Evolutionary conservation across 2,329 filamentous ascomycete species (phyloP).

Genomic region (Graphilbum fragrans): DNA sequence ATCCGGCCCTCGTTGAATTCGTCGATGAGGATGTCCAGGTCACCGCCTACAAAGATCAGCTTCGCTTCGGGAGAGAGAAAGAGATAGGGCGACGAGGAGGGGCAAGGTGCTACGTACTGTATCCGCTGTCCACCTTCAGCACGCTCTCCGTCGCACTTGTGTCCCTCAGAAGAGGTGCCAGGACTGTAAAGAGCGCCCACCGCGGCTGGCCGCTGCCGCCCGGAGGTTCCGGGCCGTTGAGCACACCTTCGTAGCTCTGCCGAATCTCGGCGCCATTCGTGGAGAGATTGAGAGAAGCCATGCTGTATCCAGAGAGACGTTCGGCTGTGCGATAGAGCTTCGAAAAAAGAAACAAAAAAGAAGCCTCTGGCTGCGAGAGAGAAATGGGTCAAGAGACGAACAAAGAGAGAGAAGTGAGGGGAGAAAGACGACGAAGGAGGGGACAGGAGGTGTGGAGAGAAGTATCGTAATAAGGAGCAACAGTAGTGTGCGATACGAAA

Average conservation of each 20-base stretch:
- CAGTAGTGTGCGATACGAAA: not conserved
- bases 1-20: constrained; percentile 95
- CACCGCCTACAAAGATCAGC: constrained; percentile 53
- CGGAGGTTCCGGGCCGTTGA: constrained; percentile 37
- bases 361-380: too few relatives aligned
- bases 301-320: constrained; percentile 21
- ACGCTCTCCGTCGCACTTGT: constrained; percentile 80
- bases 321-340: not conserved
- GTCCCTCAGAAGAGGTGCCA: constrained; percentile 81
- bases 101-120: constrained; percentile 44
- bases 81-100: not conserved
- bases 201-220: constrained; percentile 54
- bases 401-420: constrained; percentile 2
- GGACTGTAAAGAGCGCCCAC: constrained; percentile 91
- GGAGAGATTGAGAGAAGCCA: constrained; percentile 73
- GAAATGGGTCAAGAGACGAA: constrained; percentile 1
- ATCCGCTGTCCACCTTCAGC: constrained; percentile 84
- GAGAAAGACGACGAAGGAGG: not conserved
- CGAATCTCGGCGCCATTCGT: constrained; percentile 74
- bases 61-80: not conserved
- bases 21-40: constrained; percentile 79
- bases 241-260: constrained; percentile 57
- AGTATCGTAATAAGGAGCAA: not conserved
- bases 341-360: not conserved
- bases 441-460: not conserved